Evolutionary conservation across 148 eudicot species (phyloP).

Genomic region (Rhododendron kiyosumense): DNA sequence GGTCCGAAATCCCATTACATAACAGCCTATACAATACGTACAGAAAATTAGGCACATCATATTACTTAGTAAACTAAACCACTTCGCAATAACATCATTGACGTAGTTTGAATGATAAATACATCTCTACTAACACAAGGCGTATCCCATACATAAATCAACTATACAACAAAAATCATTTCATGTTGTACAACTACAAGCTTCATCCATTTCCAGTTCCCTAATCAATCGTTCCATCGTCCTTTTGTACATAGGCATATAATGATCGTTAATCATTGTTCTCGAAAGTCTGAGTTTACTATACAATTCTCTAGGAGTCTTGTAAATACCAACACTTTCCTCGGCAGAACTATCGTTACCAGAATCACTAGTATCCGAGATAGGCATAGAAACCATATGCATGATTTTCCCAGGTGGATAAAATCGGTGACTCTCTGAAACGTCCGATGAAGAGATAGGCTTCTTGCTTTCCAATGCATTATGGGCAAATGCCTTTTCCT

Average conservation of each 20-base stretch:
- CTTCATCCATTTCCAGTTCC: conserved; percentile 62
- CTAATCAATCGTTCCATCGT: conserved; percentile 69
- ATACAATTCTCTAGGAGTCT: conserved; percentile 70
- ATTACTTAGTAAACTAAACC: neutral
- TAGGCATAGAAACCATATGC: conserved; percentile 61
- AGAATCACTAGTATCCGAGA: conserved; percentile 17
- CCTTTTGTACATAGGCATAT: conserved; percentile 93
- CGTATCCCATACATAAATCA: neutral
- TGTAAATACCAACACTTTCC: conserved; percentile 57
- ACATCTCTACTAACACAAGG: neutral
- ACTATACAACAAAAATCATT: neutral
- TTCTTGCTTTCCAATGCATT: conserved; percentile 54
- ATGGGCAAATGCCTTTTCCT: conserved; percentile 48
- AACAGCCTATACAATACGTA: neutral
- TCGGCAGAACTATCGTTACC: conserved; percentile 26
- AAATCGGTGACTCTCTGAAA: conserved; percentile 58
- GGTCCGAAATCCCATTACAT: neutral
- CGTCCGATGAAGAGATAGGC: conserved; percentile 45
- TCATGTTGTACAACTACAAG: conserved; percentile 21
- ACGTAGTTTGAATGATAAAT: neutral
- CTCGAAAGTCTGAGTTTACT: conserved; percentile 78
- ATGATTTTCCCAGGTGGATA: conserved; percentile 85
- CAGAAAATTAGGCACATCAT: neutral
- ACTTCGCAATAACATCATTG: neutral
- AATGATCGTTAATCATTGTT: conserved; percentile 91